Evolutionary conservation across 164 flowering plant species (phyloP), one percentile per base, ranked within the genome.

Genomic region (Cinnamomum chago): DNA sequence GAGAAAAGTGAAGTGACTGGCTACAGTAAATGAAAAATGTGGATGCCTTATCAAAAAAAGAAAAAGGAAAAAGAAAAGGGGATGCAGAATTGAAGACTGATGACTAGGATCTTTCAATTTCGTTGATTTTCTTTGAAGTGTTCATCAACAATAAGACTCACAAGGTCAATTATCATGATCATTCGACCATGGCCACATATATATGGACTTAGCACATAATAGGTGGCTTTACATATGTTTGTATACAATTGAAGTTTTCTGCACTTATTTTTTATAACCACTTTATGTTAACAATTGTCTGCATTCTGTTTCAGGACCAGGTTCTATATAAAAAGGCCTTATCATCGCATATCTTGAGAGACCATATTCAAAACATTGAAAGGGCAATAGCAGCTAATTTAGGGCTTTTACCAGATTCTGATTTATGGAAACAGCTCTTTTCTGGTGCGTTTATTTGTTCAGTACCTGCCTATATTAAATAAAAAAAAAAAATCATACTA

Each of bases 341-440:
- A 67, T 73, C 70, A 20, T 27, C 64, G 20, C 64, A 51, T 66
- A 62, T 73, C 47, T 67, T 73, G 64, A 50, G 60, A 66, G 76
- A 73, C 69, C 76, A 66, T 23, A 67, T 73, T 30, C 76, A 73
- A 27, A 51, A 28, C n/a, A 73, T 73, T 50, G 70, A 73, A 51
- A 67, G 27, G 62, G 64, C 66, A 73, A 15, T 52, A 30, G 67
- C 27, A 30, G 47, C 30, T 20, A 66, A 67, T 27, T 67, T 20
- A 33, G 50, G 28, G 20, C 47, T 28, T 65, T 66, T 67, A 12
- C 58, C 40, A 66, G 70, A 67, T 52, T 51, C 40, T 20, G 35
- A 17, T 65, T 50, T 66, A 67, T 13, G 30, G 20, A 62, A 73
- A 22, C 60, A 47, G 40, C 28, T 66, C 23, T 27, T 25, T 50